A percentile compares a stretch with the other conserved stretches of the same genome.
These are phyloP conservation scores for Calonectria pseudoreteaudii DNA, from an alignment of 2,329 filamentous ascomycete species.

Conservation along the genomic window DNA sequence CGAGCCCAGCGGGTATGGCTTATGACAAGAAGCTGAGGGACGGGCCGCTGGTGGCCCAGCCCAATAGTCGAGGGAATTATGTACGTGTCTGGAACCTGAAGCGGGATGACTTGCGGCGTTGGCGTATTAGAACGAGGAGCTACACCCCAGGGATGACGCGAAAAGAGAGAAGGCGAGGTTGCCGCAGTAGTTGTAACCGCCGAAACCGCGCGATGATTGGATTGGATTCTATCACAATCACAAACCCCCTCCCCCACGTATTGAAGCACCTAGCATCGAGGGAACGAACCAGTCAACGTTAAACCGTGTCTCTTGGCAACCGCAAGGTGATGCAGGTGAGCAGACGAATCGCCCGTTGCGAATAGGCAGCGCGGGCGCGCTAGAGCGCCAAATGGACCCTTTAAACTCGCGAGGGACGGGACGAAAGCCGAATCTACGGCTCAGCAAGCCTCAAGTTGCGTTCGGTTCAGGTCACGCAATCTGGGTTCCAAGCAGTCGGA, in stretches of 20 bases:
- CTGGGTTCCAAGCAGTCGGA: conserved; percentile 41
- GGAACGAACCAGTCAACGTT: conserved; percentile 1
- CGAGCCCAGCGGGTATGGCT: conserved; percentile 17
- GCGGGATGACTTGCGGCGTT: conserved; percentile 1
- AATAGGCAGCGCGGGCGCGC: conserved; percentile 25
- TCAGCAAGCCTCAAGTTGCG: conserved; percentile 25
- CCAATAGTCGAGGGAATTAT: conserved; percentile 24
- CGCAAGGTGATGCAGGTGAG: not conserved
- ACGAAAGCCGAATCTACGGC: conserved; percentile 33
- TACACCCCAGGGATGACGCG: not conserved
- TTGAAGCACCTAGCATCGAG: not conserved
- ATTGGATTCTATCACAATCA: conserved; percentile 1
- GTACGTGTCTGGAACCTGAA: conserved; percentile 1
- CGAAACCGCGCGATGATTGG: conserved; percentile 16
- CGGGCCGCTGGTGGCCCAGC: conserved; percentile 39
- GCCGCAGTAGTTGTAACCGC: conserved; percentile 9
- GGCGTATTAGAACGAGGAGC: not conserved
- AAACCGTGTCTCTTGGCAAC: conserved; percentile 9
- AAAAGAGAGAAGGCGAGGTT: conserved; percentile 24
- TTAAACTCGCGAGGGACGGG: conserved; percentile 25
- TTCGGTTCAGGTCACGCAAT: conserved; percentile 36
- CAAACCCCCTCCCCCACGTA: conserved; percentile 16
- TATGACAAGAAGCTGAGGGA: conserved; percentile 37
- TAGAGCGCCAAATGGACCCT: conserved; percentile 18
- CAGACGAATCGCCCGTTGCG: conserved; percentile 27